Evolutionary conservation across 1,284 basidiomycete species (phyloP).

Genomic region (Cutaneotrichosporon cavernicola): DNA sequence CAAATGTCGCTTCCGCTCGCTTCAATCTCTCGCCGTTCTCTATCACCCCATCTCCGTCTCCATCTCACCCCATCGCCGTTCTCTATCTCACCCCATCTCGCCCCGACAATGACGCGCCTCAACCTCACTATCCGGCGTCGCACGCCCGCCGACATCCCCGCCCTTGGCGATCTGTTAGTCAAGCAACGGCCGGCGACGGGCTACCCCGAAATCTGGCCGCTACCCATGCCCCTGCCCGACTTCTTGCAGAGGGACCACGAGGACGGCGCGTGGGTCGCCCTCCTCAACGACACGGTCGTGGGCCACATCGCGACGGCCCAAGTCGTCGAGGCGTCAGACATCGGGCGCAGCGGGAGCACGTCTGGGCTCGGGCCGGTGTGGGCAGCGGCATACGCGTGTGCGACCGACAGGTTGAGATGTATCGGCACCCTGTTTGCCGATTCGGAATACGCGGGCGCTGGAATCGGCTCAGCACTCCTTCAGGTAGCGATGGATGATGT

Average conservation of each 20-base stretch:
- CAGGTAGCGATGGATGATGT: neutral
- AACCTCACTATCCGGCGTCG: neutral
- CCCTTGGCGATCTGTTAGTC: neutral
- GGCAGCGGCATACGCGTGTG: neutral
- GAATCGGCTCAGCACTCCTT: neutral
- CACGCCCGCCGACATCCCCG: neutral
- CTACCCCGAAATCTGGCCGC: constrained; percentile 5
- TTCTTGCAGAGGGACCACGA: neutral
- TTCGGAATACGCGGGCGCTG: neutral
- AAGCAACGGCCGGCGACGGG: constrained; percentile 1
- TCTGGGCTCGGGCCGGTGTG: neutral
- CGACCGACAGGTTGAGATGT: neutral
- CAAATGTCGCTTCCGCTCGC: too few relatives aligned
- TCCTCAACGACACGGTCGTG: neutral
- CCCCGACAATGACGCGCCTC: neutral
- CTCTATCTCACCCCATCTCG: too few relatives aligned
- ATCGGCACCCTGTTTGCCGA: neutral
- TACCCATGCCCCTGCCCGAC: neutral
- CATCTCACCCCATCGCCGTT: too few relatives aligned
- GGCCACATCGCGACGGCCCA: constrained; percentile 1
- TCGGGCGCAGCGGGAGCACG: neutral
- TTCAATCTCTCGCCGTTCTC: neutral
- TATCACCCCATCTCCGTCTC: neutral
- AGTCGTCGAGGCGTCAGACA: neutral
- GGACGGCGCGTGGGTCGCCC: neutral